A percentile compares a stretch with the other conserved stretches of the same genome.
Evolutionary conservation across 164 flowering plant genomes (phyloP).

Genomic region (Magnolia kwangsiensis): DNA sequence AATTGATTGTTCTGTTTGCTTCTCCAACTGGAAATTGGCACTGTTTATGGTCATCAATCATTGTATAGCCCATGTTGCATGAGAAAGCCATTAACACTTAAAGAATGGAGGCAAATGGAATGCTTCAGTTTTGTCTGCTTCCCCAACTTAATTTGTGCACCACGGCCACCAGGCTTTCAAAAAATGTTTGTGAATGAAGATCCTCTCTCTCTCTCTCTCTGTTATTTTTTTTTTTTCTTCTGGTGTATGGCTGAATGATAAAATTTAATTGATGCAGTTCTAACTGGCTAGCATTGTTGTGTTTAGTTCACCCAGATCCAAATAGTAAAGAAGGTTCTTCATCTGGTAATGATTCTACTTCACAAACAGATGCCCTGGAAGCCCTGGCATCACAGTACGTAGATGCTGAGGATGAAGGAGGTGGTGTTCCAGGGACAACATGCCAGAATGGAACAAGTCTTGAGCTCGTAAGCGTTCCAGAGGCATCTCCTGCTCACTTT

Average conservation of each 20-base stretch:
- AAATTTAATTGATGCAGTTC: neutral
- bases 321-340: constrained; percentile 6
- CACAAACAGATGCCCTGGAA: neutral
- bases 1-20: too few relatives aligned
- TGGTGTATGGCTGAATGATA: neutral
- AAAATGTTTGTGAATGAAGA: too few relatives aligned
- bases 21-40: too few relatives aligned
- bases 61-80: too few relatives aligned
- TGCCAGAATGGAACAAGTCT: constrained; percentile 9
- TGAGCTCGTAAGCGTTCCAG: constrained; percentile 21
- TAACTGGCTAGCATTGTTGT: neutral
- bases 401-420: constrained; percentile 13
- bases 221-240: neutral
- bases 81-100: too few relatives aligned
- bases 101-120: too few relatives aligned
- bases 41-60: too few relatives aligned
- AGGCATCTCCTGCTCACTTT: constrained; percentile 14
- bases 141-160: too few relatives aligned
- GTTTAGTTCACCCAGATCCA: constrained; percentile 9
- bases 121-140: too few relatives aligned
- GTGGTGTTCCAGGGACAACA: neutral
- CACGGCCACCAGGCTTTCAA: too few relatives aligned
- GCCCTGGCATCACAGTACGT: constrained; percentile 10
- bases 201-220: neutral
- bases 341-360: constrained; percentile 3